Evolutionary conservation across 768 basidiomycete genomes (phyloP), one percentile per base, ranked within the genome.

Genomic region (Lentinula boryana): DNA sequence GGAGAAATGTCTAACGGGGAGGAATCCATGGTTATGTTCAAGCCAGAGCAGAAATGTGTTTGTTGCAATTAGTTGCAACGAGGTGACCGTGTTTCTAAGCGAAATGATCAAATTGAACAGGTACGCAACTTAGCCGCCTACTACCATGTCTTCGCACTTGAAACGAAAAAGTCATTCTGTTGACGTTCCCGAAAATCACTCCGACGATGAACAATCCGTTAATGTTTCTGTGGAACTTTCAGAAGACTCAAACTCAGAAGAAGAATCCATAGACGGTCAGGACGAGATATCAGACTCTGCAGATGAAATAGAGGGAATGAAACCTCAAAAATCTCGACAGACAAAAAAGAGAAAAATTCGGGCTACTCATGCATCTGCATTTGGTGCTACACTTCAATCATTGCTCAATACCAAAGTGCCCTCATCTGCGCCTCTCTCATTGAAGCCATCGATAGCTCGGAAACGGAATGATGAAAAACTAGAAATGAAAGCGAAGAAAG

Each of bases 331-430:
- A 71, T 93, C 91, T 15, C 85, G 81, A 60, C 87, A 91, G 71
- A 94, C 91, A 0, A 73, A 83, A 56, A 94, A 94, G 72, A 83
- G 92, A 66, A 94, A 93, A 79, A 81, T 88, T 35, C 79, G 92
- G 60, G 92, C 92, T 23, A 90, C 90, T 5, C 84, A 83, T 60
- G 79, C 87, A 16, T 81, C 84, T 33, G 83, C 82, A 58, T 94
- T 94, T 67, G 92, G 90, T 62, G 78, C 81, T 50, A 86, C 89
- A 8, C 78, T 94, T 31, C 85, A 89, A 68, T 82, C 83, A 21
- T 76, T 94, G 58, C 78, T 94, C 57, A 78, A 78, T 62, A 93
- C 92, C 31, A 78, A 88, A 66, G 78, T 85, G 23, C 88, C 91
- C 15, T 87, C 89, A 8, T 70, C 80, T 8, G 71, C 85, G 46